These are phyloP conservation scores for Alternaria tenuissima DNA, from an alignment of 2,329 filamentous ascomycete species.

Conservation along the genomic window DNA sequence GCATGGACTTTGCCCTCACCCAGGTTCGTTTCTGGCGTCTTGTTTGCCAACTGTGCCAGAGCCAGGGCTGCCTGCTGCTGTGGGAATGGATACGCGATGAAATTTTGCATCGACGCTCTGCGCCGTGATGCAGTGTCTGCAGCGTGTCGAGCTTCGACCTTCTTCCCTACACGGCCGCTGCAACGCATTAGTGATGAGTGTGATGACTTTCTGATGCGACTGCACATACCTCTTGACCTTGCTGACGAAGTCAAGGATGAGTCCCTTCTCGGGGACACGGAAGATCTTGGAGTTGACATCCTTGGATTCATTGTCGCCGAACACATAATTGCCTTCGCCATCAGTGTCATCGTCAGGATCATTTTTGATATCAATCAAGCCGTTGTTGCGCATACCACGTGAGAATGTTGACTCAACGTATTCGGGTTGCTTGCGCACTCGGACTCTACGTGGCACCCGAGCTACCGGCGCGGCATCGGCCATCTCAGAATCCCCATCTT, in stretches of 20 bases:
- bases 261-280: constrained; percentile 55
- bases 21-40: constrained; percentile 60
- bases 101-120: constrained; percentile 38
- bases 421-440: constrained; percentile 60
- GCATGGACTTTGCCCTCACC: constrained; percentile 55
- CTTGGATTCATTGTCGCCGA: constrained; percentile 52
- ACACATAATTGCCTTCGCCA: constrained; percentile 54
- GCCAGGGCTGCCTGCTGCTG: constrained; percentile 74
- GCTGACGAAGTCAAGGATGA: constrained; percentile 68
- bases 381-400: constrained; percentile 68
- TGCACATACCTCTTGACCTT: constrained; percentile 59
- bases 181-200: constrained; percentile 22
- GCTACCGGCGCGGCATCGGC: constrained; percentile 33
- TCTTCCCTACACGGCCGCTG: constrained; percentile 37
- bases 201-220: constrained; percentile 9
- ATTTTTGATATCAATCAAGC: constrained; percentile 57
- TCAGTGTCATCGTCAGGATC: constrained; percentile 54
- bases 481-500: constrained; percentile 41
- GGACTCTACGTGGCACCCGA: constrained; percentile 53
- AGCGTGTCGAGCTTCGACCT: constrained; percentile 21
- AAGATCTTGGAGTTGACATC: constrained; percentile 51
- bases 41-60: constrained; percentile 65
- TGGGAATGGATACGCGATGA: constrained; percentile 54
- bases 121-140: constrained; percentile 28
- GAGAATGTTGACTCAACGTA: constrained; percentile 58